A percentile compares a stretch with the other conserved stretches of the same genome.
Conservation (phyloP, 257 asterid species). For the Fraxinus anomala region DNA sequence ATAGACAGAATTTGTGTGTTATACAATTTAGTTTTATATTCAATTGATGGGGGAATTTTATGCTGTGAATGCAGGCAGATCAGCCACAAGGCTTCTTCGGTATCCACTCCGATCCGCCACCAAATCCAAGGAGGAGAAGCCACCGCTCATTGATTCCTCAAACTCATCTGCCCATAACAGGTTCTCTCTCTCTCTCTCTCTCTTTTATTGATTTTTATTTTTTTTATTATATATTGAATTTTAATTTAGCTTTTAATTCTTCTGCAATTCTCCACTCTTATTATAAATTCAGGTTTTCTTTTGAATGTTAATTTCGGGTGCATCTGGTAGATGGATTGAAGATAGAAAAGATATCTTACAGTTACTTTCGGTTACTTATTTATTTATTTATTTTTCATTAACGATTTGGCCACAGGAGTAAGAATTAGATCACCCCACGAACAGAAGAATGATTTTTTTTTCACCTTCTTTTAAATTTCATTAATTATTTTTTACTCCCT, state of each 20-base stretch:
- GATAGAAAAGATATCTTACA: too few relatives aligned
- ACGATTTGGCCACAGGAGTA: background rate
- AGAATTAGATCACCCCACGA: background rate
- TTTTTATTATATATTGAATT: too few relatives aligned
- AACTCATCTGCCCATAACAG: conserved; percentile 59
- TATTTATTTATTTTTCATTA: too few relatives aligned
- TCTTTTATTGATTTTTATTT: too few relatives aligned
- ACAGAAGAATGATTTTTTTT: background rate
- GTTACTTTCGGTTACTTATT: background rate
- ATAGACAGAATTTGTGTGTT: background rate
- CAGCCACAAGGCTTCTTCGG: conserved; percentile 70
- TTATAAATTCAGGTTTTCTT: background rate
- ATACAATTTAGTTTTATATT: background rate
- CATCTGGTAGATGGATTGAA: background rate
- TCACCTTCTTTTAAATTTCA: too few relatives aligned
- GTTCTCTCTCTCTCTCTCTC: conserved; percentile 21
- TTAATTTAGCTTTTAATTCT: background rate
- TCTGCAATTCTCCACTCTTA: background rate
- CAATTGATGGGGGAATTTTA: background rate
- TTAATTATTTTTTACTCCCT: too few relatives aligned
- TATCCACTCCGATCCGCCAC: conserved; percentile 87
- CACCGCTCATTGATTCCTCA: conserved; percentile 57
- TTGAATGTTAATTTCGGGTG: background rate
- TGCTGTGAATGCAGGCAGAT: conserved; percentile 36
- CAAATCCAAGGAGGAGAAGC: conserved; percentile 65